phyloP scores from a whole-genome alignment of 495 filamentous ascomycete species.

The Aspergillus incahuasiensis region DNA sequence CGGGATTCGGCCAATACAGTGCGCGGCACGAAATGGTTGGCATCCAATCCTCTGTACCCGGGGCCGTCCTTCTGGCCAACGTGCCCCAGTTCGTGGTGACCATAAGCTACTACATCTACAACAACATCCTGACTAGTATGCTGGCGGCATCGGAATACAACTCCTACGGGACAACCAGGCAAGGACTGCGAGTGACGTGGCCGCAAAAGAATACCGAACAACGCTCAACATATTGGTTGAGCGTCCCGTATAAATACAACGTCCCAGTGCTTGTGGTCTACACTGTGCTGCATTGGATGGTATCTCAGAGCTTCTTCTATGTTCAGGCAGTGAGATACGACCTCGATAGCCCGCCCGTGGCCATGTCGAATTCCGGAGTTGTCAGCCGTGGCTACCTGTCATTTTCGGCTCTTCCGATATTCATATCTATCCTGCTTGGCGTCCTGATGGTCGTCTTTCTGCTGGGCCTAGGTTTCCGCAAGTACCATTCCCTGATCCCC shows the following conservation, averaged over 20 bases:
- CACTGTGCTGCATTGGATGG: neutral
- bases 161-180: conserved; percentile 21
- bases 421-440: too few species aligned
- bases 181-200: conserved; percentile 42
- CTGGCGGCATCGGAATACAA: conserved; percentile 33
- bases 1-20: too few species aligned
- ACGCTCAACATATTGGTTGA: conserved; percentile 39
- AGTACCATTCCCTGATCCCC: too few species aligned
- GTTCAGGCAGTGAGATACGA: neutral
- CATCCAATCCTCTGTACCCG: too few species aligned
- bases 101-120: conserved; percentile 39
- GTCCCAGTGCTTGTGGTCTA: conserved; percentile 4
- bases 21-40: too few species aligned
- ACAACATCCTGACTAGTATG: conserved; percentile 38
- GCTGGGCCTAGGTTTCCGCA: too few species aligned
- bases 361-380: too few species aligned
- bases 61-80: conserved; percentile 19
- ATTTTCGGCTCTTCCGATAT: too few species aligned
- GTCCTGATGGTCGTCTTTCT: too few species aligned
- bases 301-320: neutral
- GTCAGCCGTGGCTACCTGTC: too few species aligned
- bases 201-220: conserved; percentile 36
- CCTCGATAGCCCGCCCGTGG: too few species aligned
- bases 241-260: conserved; percentile 35
- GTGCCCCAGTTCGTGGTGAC: conserved; percentile 39